A percentile compares a stretch with the other conserved stretches of the same genome.
These are phyloP conservation scores for Phaeotremella skinneri DNA, from an alignment of 768 basidiomycete species.

Conservation along the genomic window DNA sequence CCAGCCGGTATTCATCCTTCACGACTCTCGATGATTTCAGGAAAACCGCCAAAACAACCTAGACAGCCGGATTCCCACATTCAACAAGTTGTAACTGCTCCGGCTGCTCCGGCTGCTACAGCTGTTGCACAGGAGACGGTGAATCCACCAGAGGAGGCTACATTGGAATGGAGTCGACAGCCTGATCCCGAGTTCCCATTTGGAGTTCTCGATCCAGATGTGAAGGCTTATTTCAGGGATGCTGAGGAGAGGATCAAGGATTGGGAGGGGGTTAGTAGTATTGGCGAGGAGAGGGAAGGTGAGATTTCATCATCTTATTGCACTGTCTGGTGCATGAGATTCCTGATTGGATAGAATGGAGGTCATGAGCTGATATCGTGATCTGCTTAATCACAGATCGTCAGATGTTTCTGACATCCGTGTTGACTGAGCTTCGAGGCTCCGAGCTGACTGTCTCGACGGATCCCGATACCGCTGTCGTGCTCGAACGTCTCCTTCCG, in stretches of 20 bases:
- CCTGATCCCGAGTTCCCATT: conserved; percentile 68
- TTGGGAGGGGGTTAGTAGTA: conserved; percentile 62
- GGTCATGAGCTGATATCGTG: not conserved
- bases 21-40: conserved; percentile 34
- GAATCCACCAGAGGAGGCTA: conserved; percentile 9
- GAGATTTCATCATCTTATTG: conserved; percentile 9
- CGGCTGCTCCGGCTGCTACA: not conserved
- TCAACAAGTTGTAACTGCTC: too few relatives aligned
- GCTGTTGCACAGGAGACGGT: conserved; percentile 6
- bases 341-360: not conserved
- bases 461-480: conserved; percentile 86
- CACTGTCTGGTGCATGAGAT: too few relatives aligned
- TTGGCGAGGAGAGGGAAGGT: conserved; percentile 55
- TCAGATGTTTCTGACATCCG: conserved; percentile 74
- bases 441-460: conserved; percentile 89
- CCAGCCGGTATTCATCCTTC: conserved; percentile 43
- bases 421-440: conserved; percentile 75
- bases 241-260: conserved; percentile 82
- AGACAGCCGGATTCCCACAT: not conserved
- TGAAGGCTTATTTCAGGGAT: conserved; percentile 88
- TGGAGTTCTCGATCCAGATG: conserved; percentile 80
- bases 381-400: conserved; percentile 57
- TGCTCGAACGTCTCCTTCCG: conserved; percentile 82
- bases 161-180: conserved; percentile 24
- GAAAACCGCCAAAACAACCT: conserved; percentile 2